Percentiles rank a stretch among this genome's conserved stretches.
phyloP scores from a whole-genome alignment of 2,329 filamentous ascomycete genomes.

The Cytospora mali region DNA sequence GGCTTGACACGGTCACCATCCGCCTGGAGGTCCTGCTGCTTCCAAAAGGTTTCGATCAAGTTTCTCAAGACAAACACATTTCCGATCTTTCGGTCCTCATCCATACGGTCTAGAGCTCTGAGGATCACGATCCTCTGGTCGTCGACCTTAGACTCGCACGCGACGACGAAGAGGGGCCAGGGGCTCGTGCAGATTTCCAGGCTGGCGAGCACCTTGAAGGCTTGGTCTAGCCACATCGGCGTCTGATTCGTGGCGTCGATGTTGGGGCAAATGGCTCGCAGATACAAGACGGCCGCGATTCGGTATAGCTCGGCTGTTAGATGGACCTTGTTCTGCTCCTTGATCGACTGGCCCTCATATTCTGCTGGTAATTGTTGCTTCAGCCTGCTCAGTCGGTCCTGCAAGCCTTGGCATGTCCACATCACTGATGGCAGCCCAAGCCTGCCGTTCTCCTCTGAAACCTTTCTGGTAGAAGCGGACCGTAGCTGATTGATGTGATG shows the following conservation, averaged over 20 bases:
- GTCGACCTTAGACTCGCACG: conserved; percentile 47
- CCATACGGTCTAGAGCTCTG: conserved; percentile 45
- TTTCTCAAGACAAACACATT: conserved; percentile 48
- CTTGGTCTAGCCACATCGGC: conserved; percentile 38
- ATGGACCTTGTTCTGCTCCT: conserved; percentile 36
- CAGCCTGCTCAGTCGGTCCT: conserved; percentile 34
- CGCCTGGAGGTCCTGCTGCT: conserved; percentile 45
- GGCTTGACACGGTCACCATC: conserved; percentile 35
- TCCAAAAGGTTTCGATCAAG: conserved; percentile 50
- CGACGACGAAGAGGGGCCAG: conserved; percentile 52
- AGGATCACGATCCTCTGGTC: conserved; percentile 45
- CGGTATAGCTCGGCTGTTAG: conserved; percentile 55
- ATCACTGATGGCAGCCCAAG: conserved; percentile 29
- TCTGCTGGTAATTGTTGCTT: conserved; percentile 36
- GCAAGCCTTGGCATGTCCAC: conserved; percentile 35
- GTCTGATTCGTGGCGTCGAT: conserved; percentile 34
- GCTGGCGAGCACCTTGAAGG: conserved; percentile 40
- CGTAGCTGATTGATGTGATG: conserved; percentile 45
- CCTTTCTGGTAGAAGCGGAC: conserved; percentile 9
- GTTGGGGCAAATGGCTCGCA: conserved; percentile 36
- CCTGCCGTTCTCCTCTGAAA: conserved; percentile 1
- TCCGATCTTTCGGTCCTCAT: conserved; percentile 46
- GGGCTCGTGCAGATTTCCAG: conserved; percentile 50
- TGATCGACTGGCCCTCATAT: conserved; percentile 28
- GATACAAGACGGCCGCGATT: conserved; percentile 42